These are phyloP conservation scores for Populus nigra DNA, from an alignment of 345 rosid genomes.

Conservation along the genomic window DNA sequence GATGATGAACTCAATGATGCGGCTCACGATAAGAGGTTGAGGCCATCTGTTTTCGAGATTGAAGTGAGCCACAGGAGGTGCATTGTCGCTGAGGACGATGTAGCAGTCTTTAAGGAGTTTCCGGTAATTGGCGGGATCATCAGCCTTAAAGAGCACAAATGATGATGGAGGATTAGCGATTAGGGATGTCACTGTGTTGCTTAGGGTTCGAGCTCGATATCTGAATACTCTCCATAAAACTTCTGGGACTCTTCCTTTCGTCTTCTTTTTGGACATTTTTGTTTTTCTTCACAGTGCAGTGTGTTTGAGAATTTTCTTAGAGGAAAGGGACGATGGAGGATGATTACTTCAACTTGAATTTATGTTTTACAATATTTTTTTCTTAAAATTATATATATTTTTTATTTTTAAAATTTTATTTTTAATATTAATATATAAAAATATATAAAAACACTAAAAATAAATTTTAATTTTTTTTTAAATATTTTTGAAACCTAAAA, in stretches of 20 bases:
- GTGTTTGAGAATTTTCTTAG: neutral
- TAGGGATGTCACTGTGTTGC: constrained; percentile 40
- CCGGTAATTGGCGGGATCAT: constrained; percentile 57
- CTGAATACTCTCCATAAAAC: constrained; percentile 54
- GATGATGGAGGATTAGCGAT: constrained; percentile 8
- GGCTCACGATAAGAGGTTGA: constrained; percentile 61
- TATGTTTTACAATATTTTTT: no score
- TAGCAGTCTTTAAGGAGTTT: constrained; percentile 53
- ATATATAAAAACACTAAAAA: no score
- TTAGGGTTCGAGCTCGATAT: constrained; percentile 39
- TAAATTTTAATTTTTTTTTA: no score
- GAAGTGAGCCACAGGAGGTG: constrained; percentile 42
- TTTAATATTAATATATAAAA: no score
- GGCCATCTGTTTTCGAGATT: constrained; percentile 41
- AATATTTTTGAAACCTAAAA: no score
- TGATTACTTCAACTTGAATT: no score
- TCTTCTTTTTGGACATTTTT: constrained; percentile 26
- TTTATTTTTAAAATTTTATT: no score
- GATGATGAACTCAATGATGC: constrained; percentile 42
- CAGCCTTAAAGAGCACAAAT: constrained; percentile 37
- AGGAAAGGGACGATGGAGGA: neutral
- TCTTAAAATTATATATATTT: neutral
- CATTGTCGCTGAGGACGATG: constrained; percentile 41
- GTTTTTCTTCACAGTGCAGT: neutral
- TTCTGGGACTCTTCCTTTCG: constrained; percentile 49